Conservation (phyloP, 306 rosid species). For the Cucurbita maxima region DNA sequence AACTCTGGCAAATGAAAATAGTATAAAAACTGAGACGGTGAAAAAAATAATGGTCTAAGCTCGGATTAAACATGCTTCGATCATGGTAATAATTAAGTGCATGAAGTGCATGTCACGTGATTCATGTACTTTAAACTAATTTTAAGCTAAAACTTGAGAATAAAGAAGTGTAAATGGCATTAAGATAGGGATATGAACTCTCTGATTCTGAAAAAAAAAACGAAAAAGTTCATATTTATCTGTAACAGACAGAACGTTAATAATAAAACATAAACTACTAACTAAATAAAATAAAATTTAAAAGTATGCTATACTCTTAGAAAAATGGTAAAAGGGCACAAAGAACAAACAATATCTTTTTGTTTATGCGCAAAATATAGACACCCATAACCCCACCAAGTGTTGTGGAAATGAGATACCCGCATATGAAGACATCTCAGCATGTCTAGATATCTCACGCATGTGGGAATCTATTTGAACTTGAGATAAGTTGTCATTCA, state of each 20-base stretch:
- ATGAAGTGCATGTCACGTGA: background rate
- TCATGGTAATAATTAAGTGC: no score
- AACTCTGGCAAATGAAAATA: no score
- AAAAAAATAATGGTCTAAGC: no score
- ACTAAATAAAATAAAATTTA: background rate
- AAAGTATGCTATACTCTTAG: background rate
- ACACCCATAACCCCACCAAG: background rate
- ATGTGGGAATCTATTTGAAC: background rate
- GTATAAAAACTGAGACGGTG: no score
- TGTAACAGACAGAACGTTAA: background rate
- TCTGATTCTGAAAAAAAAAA: background rate
- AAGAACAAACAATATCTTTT: background rate
- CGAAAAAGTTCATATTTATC: background rate
- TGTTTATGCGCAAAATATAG: background rate
- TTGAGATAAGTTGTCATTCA: background rate
- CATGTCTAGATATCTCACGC: background rate
- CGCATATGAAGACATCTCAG: background rate
- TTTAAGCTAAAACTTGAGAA: background rate
- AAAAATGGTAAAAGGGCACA: background rate
- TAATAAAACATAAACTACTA: background rate
- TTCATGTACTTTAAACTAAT: background rate
- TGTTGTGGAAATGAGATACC: background rate
- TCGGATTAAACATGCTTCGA: no score
- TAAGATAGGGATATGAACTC: background rate
- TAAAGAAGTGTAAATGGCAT: background rate